phyloP scores from a whole-genome alignment of 169 alveolate genomes.

The Pseudocohnilembus persalinus region DNA sequence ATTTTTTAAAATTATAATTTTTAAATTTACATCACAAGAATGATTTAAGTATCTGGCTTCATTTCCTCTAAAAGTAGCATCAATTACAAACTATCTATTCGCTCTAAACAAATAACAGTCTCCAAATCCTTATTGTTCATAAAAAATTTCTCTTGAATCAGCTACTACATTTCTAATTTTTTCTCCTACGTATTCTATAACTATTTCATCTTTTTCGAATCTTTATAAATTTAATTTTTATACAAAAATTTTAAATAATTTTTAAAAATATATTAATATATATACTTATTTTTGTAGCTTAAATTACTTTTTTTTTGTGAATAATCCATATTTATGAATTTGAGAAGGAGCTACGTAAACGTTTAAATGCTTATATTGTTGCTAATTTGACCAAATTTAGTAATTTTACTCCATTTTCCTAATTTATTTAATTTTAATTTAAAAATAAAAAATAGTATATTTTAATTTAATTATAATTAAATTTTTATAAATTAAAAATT shows the following conservation, averaged over 20 bases:
- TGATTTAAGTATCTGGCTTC: slow-evolving; percentile 85
- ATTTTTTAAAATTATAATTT: background rate
- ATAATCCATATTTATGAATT: slow-evolving; percentile 85
- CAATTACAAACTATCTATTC: slow-evolving; percentile 74
- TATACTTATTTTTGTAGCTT: background rate
- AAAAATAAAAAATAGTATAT: background rate
- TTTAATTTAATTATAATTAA: no score
- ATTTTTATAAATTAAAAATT: no score
- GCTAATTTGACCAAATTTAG: background rate
- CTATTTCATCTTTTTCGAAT: slow-evolving; percentile 77
- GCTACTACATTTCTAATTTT: slow-evolving; percentile 78
- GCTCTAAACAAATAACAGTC: slow-evolving; percentile 87
- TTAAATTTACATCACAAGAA: slow-evolving; percentile 69
- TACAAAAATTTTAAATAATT: background rate
- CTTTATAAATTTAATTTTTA: slow-evolving; percentile 7
- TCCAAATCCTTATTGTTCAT: slow-evolving; percentile 80
- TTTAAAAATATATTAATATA: background rate
- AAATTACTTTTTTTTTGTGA: slow-evolving; percentile 62
- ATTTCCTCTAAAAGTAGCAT: slow-evolving; percentile 85
- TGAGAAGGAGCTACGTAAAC: slow-evolving; percentile 80
- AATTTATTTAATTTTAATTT: no score
- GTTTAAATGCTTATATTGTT: slow-evolving; percentile 13
- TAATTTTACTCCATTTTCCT: background rate
- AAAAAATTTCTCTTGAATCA: slow-evolving; percentile 77
- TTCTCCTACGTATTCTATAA: slow-evolving; percentile 87